Evolutionary conservation across 768 basidiomycete species (phyloP), one percentile per base, ranked within the genome.

Genomic region (Pleurotus giganteus): DNA sequence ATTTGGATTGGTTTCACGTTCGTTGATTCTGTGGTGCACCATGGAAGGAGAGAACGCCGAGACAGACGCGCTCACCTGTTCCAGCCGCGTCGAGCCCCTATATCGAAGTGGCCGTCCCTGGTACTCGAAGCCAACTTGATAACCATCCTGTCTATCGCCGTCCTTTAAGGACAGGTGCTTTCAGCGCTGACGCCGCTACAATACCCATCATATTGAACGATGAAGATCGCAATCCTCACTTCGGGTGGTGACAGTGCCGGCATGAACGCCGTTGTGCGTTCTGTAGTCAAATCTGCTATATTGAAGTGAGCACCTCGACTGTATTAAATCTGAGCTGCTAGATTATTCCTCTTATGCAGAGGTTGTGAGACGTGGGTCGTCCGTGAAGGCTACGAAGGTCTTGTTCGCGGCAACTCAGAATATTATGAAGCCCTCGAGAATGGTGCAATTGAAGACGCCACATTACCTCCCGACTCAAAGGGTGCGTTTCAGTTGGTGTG

Each of bases 191-290:
- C 23, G 55, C 47, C 19, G 19, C 53, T 29, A 23, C 42, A 29
- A 6, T n/a, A 41, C 17, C 55, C 55, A 56, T 36, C 4, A 23
- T 24, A 21, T 4, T 23, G 42, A 41, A 39, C 32, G 32, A 92
- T 94, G 85, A 94, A 93, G 77, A 82, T 97, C 66, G 96, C 95
- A 0, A 88, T 96, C 47, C 83, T 98, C 60, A 99, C 97, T 1
- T 91, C 89, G 2, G 97, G 96, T 43, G 96, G 97, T 66, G 97
- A 99, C 78, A 93, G 91, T 72, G 95, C 97, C 50, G 97, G 97
- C 64, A 93, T 94, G 92, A 95, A 96, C 67, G 93, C 94, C 28
- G 91, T 86, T 53, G 96, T 99, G 50, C 90, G 97, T 61, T 81
- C 94, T 0, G 88, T 94, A 43, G 96, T 98, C 60, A 94, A 94